Evolutionary conservation across 805 yeast genomes (phyloP), one percentile per base, ranked within the genome.

Genomic region (Saccharomycopsis guyanensis): DNA sequence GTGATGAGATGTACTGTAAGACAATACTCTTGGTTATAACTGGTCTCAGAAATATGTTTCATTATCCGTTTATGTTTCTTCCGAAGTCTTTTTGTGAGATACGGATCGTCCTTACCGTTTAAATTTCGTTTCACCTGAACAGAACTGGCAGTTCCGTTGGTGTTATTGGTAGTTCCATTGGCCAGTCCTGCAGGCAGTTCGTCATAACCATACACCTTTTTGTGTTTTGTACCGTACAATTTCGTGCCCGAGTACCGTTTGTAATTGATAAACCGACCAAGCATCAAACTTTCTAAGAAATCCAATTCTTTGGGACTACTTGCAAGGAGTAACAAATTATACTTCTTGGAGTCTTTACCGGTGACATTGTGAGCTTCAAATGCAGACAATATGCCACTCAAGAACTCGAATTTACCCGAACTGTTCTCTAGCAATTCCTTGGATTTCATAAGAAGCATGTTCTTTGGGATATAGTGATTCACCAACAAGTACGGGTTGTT

Each of bases 391-490:
- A 82, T 54, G 32, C 68, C 62, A 55, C 81, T 78, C 51, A 82
- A 68, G 39, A 72, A 64, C 49, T 64, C 65, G 48, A 81, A 76
- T 55, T 83, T 83, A 24, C 80, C 84, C 18, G 85, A 75, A 7
- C 79, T 66, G 36, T 62, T 61, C 36, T 70, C 63, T 41, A 82
- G 62, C 40, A 73, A 60, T 45, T 75, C 78, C 49, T 75, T 81
- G 1, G 83, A 69, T 53, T 81, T 85, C 79, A 78, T 75, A 33
- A 82, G 63, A 13, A 85, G 59, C 52, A 83, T 63, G 46, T 80
- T 81, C 53, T 78, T 77, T 5, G 93, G 88, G 59, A 83, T 78
- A 55, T 77, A 85, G 60, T 85, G 93, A 53, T 82, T 85, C 25
- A 84, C 89, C 37, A 85, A 59, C 34, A 85, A 62, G 36, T 82